Percentiles rank a stretch among this genome's conserved stretches.
These are phyloP conservation scores for Fusarium pseudocircinatum DNA, from an alignment of 2,329 filamentous ascomycete species.

Conservation along the genomic window DNA sequence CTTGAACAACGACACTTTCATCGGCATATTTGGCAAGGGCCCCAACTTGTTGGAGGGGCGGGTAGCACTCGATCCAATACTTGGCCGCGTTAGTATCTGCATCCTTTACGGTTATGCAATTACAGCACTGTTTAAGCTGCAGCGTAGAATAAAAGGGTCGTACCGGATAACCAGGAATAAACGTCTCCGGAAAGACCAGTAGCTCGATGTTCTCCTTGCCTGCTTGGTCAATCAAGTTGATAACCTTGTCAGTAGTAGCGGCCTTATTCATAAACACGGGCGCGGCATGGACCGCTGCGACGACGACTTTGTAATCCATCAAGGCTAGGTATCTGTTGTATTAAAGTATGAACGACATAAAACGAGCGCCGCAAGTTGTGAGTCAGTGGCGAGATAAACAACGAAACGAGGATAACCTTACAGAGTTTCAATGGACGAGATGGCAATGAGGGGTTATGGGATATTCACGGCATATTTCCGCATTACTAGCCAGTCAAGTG, in stretches of 20 bases:
- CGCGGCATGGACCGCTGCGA: not conserved
- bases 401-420: not conserved
- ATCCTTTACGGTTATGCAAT: too few species aligned
- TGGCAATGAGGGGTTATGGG: not conserved
- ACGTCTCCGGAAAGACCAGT: not conserved
- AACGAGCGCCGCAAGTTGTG: too few species aligned
- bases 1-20: not conserved
- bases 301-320: not conserved
- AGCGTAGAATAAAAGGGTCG: too few species aligned
- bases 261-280: not conserved
- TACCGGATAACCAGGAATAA: not conserved
- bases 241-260: not conserved
- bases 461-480: not conserved
- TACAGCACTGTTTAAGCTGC: too few species aligned
- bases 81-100: not conserved
- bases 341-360: too few species aligned
- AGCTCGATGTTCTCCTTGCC: not conserved
- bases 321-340: too few species aligned
- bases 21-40: not conserved
- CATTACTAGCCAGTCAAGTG: not conserved
- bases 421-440: not conserved
- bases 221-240: not conserved
- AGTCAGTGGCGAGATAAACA: not conserved
- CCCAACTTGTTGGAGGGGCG: not conserved
- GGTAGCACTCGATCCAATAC: not conserved